These are phyloP conservation scores for Aspergillus calidoustus DNA, from an alignment of 2,329 filamentous ascomycete genomes.

Conservation along the genomic window DNA sequence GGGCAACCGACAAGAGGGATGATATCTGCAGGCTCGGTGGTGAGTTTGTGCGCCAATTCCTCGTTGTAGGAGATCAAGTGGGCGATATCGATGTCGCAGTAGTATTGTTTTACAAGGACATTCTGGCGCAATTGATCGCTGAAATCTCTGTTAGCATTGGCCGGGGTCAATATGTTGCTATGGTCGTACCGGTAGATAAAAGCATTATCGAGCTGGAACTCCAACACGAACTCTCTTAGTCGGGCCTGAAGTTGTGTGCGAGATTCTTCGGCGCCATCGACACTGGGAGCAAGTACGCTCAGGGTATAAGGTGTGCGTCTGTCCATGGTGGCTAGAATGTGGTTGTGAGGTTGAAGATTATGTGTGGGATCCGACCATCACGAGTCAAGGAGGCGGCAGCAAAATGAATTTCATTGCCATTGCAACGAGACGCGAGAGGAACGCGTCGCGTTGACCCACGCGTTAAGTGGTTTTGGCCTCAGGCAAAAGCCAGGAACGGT, in stretches of 20 bases:
- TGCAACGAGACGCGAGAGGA: conserved; percentile 32
- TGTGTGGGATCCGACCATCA: conserved; percentile 18
- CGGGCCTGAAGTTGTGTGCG: conserved; percentile 74
- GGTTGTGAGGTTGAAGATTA: conserved; percentile 11
- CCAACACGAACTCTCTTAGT: conserved; percentile 87
- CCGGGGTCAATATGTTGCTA: not conserved
- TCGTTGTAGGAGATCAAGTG: conserved; percentile 97
- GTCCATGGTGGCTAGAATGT: conserved; percentile 67
- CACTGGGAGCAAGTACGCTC: conserved; percentile 74
- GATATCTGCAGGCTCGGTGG: conserved; percentile 87
- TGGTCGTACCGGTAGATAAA: conserved; percentile 82
- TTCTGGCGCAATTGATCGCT: conserved; percentile 97
- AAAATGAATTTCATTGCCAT: conserved; percentile 36
- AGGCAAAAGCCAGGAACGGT: conserved; percentile 9
- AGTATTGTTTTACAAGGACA: conserved; percentile 90
- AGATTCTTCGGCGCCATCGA: conserved; percentile 69
- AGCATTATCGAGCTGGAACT: conserved; percentile 90
- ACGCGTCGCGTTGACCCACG: conserved; percentile 44
- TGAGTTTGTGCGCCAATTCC: conserved; percentile 86
- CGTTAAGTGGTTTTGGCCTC: conserved; percentile 46
- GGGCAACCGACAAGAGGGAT: conserved; percentile 76
- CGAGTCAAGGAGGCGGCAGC: conserved; percentile 19
- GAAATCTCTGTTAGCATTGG: conserved; percentile 9
- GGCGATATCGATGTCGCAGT: conserved; percentile 93
- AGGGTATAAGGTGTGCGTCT: conserved; percentile 83